Percentiles rank a stretch among this genome's conserved stretches.
Evolutionary conservation across 345 rosid genomes (phyloP).

Genomic region (Ricinus communis): DNA sequence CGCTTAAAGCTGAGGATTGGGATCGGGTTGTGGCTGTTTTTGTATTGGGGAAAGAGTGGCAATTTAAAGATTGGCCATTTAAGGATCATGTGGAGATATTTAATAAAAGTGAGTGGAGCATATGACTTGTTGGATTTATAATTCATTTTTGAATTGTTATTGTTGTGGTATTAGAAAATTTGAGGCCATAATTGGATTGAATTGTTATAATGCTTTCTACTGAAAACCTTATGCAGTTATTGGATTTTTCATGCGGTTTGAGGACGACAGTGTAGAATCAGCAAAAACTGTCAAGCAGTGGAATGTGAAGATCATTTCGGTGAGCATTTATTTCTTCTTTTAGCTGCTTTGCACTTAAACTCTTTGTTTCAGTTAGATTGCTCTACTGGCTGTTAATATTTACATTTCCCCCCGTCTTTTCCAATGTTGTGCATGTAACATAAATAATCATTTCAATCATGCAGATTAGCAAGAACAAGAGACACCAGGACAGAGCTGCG

Average conservation of each 20-base stretch:
- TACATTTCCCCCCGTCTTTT: neutral
- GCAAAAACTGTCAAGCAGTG: conserved; percentile 94
- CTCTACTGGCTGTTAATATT: conserved; percentile 16
- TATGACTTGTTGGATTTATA: neutral
- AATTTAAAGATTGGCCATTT: conserved; percentile 98
- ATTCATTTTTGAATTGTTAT: neutral
- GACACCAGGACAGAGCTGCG: conserved; percentile 94
- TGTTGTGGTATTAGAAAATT: conserved; percentile 1
- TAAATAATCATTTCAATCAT: neutral
- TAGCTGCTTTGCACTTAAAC: neutral
- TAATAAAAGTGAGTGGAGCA: conserved; percentile 64
- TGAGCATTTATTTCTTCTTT: conserved; percentile 33
- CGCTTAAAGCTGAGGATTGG: conserved; percentile 86
- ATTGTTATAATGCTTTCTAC: conserved; percentile 6
- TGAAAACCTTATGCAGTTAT: conserved; percentile 57
- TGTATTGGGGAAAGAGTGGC: conserved; percentile 97
- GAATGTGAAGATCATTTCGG: conserved; percentile 97
- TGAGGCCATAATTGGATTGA: neutral
- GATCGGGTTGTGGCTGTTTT: conserved; percentile 89
- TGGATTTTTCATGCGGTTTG: conserved; percentile 92
- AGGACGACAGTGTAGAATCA: conserved; percentile 93
- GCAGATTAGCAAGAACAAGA: conserved; percentile 96
- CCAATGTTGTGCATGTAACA: too few species aligned
- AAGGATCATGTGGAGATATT: conserved; percentile 95
- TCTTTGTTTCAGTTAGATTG: neutral